These are phyloP conservation scores for Bryoglossum gracile DNA, from an alignment of 495 filamentous ascomycete genomes.

Conservation along the genomic window DNA sequence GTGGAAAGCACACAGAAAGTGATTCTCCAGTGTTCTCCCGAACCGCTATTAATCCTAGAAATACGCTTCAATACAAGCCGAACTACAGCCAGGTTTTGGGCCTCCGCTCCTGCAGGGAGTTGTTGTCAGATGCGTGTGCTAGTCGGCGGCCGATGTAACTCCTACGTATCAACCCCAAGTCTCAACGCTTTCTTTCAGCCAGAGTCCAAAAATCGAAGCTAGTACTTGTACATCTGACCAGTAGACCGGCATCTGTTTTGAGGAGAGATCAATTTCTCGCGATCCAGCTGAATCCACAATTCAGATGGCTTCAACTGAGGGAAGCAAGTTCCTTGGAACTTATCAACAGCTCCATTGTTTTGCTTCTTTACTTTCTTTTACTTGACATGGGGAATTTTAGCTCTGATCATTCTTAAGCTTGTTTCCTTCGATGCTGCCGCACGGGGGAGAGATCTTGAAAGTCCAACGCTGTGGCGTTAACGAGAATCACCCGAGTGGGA, in stretches of 20 bases:
- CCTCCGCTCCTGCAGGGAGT: not conserved
- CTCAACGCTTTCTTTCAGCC: not conserved
- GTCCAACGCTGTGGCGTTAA: conserved; percentile 15
- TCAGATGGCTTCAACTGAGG: not conserved
- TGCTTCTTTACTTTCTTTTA: not conserved
- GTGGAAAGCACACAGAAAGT: not conserved
- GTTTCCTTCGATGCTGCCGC: conserved; percentile 5
- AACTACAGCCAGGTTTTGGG: not conserved
- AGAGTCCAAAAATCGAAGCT: no score
- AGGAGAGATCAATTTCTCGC: not conserved
- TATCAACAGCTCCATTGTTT: not conserved
- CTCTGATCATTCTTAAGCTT: not conserved
- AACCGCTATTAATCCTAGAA: not conserved
- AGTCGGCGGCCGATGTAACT: not conserved
- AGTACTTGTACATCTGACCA: no score
- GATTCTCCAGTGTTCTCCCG: not conserved
- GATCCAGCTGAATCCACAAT: not conserved
- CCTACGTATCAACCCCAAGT: not conserved
- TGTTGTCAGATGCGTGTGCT: not conserved
- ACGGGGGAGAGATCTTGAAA: conserved; percentile 7
- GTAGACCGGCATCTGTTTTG: no score
- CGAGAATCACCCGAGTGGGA: conserved; percentile 14
- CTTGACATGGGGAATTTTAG: not conserved
- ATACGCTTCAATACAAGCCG: not conserved
- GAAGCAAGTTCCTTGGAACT: not conserved